A percentile compares a stretch with the other conserved stretches of the same genome.
phyloP scores from a whole-genome alignment of 2,329 filamentous ascomycete species.

The Penicillium palitans region DNA sequence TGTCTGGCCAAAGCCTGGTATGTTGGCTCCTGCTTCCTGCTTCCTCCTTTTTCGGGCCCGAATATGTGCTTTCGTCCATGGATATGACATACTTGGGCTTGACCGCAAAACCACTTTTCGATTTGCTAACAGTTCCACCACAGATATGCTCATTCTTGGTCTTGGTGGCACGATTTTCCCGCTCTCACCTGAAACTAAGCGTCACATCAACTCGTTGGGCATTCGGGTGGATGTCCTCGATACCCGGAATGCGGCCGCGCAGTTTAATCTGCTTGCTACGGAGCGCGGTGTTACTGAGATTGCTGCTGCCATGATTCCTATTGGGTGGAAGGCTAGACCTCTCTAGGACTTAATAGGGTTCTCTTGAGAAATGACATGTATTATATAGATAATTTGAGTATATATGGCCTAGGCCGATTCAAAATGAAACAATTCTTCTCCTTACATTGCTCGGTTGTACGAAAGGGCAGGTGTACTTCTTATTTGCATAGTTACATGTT shows the following conservation, averaged over 20 bases:
- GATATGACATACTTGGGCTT: not conserved
- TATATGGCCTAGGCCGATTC: not conserved
- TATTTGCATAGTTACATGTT: not conserved
- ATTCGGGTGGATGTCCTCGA: constrained; percentile 87
- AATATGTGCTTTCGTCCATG: constrained; percentile 3
- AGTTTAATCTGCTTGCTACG: constrained; percentile 94
- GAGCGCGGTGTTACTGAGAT: constrained; percentile 84
- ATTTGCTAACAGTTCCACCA: constrained; percentile 6
- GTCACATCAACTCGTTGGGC: constrained; percentile 72
- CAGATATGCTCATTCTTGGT: constrained; percentile 87
- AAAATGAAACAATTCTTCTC: not conserved
- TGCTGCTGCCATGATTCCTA: constrained; percentile 81
- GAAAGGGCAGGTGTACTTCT: not conserved
- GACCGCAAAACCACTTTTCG: not conserved
- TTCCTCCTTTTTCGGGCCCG: constrained; percentile 7
- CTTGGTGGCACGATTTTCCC: constrained; percentile 74
- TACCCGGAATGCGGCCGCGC: constrained; percentile 87
- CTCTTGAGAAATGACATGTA: not conserved
- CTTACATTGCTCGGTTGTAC: constrained; percentile 7
- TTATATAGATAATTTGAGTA: not conserved
- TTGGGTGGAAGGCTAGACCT: constrained; percentile 67
- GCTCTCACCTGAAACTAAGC: constrained; percentile 71
- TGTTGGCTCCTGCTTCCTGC: constrained; percentile 32
- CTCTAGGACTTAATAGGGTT: not conserved
- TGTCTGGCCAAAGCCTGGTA: constrained; percentile 87